Evolutionary conservation across 2,329 filamentous ascomycete species (phyloP), one percentile per base, ranked within the genome.

Genomic region (Venturia pyrina): DNA sequence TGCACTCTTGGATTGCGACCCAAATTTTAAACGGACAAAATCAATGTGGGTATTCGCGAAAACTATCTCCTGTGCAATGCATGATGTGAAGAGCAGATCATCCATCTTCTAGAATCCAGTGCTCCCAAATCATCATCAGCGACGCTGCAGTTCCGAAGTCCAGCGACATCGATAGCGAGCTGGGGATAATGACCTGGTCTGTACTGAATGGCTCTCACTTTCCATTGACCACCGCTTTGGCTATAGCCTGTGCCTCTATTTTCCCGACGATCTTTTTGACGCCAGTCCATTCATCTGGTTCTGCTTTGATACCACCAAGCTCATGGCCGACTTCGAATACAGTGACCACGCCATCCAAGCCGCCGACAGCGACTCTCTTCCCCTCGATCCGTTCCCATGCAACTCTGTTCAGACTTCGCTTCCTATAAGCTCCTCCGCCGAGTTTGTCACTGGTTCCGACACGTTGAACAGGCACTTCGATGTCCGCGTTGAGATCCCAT

Each of bases 351-450:
- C 93, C 93, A 73, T 97, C 93, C 68, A 99, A 88, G 4, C 95
- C 95, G 57, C 95, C 96, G 0, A 92, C 92, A 1, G 93, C 95
- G 63, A 98, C 80, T 63, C 90, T 85, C 76, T 89, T 89, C 62
- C 95, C 96, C 74, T 97, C 93, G 57, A 86, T 88, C 71, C 87
- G 87, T 78, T 99, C 95, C 95, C 95, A 99, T 0, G 91, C 89
- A 56, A 97, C 81, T 79, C 95, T 96, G 77, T 99, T 99, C 72
- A 99, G 78, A 74, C 92, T 96, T 78, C 91, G 89, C 66, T 88
- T 90, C 71, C 93, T 82, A 75, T 86, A 85, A 70, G 77, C 69
- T 66, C 78, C 72, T 70, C 74, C 69, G 66, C 75, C 1, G 11
- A 71, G 66, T 67, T 74, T 75, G 64, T 72, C 72, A 78, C 68